phyloP scores from a whole-genome alignment of 345 rosid genomes.

The Gossypium longicalyx region DNA sequence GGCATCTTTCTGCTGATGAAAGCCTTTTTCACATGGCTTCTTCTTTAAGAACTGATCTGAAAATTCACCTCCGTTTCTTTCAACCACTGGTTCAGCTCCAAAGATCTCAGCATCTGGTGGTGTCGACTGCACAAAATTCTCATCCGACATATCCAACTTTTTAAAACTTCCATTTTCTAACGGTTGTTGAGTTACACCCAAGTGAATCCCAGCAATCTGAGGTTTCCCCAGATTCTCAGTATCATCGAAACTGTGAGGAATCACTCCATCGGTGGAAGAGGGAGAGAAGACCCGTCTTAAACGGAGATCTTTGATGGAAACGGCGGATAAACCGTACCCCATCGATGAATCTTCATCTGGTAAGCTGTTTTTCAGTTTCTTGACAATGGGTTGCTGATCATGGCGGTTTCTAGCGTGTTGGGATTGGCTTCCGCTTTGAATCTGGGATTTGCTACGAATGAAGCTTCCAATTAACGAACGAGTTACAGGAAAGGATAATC shows the following conservation, averaged over 20 bases:
- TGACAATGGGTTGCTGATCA: background rate
- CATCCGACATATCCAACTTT: conserved; percentile 6
- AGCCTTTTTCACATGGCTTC: background rate
- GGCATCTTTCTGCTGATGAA: conserved; percentile 6
- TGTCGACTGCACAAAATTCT: conserved; percentile 35
- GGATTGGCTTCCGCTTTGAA: conserved; percentile 8
- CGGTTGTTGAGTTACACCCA: background rate
- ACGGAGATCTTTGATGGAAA: conserved; percentile 51
- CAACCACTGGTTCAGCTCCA: background rate
- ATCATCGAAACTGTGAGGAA: background rate
- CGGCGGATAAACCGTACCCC: conserved; percentile 14
- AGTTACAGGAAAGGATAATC: conserved; percentile 12
- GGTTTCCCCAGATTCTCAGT: background rate
- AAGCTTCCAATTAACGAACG: conserved; percentile 17
- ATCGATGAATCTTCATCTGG: background rate
- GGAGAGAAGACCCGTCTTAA: conserved; percentile 55
- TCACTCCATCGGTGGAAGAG: background rate
- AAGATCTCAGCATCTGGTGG: conserved; percentile 34
- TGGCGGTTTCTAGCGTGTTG: background rate
- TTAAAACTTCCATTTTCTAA: background rate
- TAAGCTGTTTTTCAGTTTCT: conserved; percentile 14
- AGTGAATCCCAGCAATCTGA: background rate
- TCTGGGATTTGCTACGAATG: conserved; percentile 32
- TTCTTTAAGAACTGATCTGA: background rate
- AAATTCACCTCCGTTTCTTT: background rate